Conservation (phyloP, 1,139 yeast species). For the Hansenula anomala region DNA sequence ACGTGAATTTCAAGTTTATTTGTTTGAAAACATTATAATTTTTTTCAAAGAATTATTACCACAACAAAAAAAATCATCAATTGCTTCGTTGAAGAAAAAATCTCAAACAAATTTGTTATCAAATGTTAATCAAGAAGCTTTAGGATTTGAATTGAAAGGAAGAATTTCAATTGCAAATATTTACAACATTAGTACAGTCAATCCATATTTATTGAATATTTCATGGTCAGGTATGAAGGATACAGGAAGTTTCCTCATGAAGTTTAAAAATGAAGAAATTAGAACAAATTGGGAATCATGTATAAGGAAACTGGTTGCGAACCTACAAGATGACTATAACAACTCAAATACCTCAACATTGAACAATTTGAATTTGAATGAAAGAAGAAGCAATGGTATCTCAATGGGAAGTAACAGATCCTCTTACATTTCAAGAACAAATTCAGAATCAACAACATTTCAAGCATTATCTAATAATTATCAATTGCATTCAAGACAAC, state of each 20-base stretch:
- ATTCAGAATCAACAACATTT: slow-evolving; percentile 16
- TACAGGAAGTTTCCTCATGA: slow-evolving; percentile 66
- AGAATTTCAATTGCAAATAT: slow-evolving; percentile 67
- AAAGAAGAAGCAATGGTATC: slow-evolving; percentile 22
- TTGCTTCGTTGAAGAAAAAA: slow-evolving; percentile 20
- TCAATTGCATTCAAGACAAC: slow-evolving; percentile 24
- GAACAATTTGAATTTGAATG: slow-evolving; percentile 14
- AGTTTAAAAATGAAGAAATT: slow-evolving; percentile 66
- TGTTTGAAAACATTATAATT: slow-evolving; percentile 82
- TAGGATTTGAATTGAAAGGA: slow-evolving; percentile 53
- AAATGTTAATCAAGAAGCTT: slow-evolving; percentile 24
- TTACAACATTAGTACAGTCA: slow-evolving; percentile 45
- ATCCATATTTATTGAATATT: slow-evolving; percentile 50
- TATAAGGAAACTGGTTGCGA: slow-evolving; percentile 35
- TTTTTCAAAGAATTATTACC: slow-evolving; percentile 58
- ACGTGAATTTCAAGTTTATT: slow-evolving; percentile 82
- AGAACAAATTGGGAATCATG: slow-evolving; percentile 69
- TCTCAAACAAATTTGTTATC: slow-evolving; percentile 17
- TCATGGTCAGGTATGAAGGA: slow-evolving; percentile 81
- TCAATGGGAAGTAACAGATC: slow-evolving; percentile 20
- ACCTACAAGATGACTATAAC: slow-evolving; percentile 29
- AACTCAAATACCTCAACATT: slow-evolving; percentile 6
- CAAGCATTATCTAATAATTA: not conserved
- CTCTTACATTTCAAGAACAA: slow-evolving; percentile 18
- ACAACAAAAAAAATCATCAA: slow-evolving; percentile 29